A percentile compares a stretch with the other conserved stretches of the same genome.
Conservation (phyloP, 441 rosid genomes). For the Pelargonium myrrhifolium region DNA sequence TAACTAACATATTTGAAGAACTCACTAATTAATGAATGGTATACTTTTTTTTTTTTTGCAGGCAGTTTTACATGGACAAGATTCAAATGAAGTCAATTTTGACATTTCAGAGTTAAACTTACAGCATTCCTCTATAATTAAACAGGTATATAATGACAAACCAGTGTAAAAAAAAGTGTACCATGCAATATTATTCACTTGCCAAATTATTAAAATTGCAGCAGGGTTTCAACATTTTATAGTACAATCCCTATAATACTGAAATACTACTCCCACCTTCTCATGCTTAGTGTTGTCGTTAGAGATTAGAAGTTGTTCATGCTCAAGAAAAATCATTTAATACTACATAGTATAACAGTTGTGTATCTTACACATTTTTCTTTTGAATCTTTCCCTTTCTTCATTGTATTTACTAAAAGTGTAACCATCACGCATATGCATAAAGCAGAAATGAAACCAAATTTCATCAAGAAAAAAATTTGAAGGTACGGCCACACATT, state of each 20-base stretch:
- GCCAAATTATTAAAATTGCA: neutral
- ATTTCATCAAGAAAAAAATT: no score
- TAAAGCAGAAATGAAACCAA: no score
- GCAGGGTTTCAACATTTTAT: no score
- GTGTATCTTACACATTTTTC: no score
- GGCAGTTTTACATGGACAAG: conserved; percentile 38
- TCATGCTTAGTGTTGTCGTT: no score
- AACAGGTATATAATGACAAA: conserved; percentile 26
- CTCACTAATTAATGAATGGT: neutral
- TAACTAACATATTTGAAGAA: neutral
- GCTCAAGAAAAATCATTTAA: neutral
- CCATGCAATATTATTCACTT: neutral
- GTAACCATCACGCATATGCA: no score
- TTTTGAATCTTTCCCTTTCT: no score
- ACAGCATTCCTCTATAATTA: conserved; percentile 26
- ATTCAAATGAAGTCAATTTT: conserved; percentile 38
- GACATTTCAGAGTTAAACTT: conserved; percentile 39
- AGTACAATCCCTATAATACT: no score
- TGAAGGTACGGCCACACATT: no score
- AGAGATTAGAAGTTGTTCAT: no score
- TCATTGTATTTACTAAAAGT: no score
- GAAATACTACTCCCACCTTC: no score
- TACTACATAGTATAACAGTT: neutral
- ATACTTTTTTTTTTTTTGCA: conserved; percentile 11
- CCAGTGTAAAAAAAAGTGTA: neutral